A percentile compares a stretch with the other conserved stretches of the same genome.
Conservation (phyloP, 148 eudicot species). For the Linanthus parryae region DNA sequence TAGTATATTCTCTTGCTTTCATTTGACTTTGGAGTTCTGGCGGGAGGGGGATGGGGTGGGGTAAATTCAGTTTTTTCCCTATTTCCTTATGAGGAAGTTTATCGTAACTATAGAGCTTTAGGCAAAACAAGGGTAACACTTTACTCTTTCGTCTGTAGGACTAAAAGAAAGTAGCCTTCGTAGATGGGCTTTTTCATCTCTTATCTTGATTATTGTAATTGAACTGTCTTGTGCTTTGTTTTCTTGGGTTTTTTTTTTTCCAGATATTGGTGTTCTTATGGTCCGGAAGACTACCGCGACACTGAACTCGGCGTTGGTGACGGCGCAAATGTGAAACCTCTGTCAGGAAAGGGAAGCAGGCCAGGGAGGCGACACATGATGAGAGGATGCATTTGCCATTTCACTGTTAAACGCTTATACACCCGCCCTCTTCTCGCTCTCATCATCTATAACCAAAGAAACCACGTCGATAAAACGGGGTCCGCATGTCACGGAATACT, state of each 20-base stretch:
- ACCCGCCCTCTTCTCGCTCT: constrained; percentile 84
- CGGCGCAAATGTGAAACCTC: constrained; percentile 77
- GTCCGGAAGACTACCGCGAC: constrained; percentile 97
- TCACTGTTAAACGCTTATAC: constrained; percentile 82
- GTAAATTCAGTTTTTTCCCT: too few species aligned
- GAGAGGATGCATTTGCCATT: constrained; percentile 95
- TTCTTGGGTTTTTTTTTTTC: too few species aligned
- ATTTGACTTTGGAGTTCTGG: too few species aligned
- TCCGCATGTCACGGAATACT: constrained; percentile 91
- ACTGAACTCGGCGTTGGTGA: constrained; percentile 71
- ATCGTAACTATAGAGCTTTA: too few species aligned
- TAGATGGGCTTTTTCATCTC: too few species aligned
- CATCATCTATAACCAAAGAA: constrained; percentile 76
- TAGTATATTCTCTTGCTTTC: too few species aligned
- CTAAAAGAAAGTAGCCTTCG: too few species aligned
- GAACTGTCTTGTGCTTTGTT: constrained; percentile 1
- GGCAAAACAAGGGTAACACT: too few species aligned
- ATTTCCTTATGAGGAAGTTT: too few species aligned
- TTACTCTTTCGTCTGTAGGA: too few species aligned
- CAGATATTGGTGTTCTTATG: constrained; percentile 99
- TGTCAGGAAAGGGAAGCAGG: constrained; percentile 59
- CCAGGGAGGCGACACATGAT: constrained; percentile 88
- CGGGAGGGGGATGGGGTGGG: too few species aligned
- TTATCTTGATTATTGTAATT: too few species aligned
- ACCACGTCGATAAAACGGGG: constrained; percentile 77